Evolutionary conservation across 148 eudicot species (phyloP), one percentile per base, ranked within the genome.

Genomic region (Vaccinium corymbosum): DNA sequence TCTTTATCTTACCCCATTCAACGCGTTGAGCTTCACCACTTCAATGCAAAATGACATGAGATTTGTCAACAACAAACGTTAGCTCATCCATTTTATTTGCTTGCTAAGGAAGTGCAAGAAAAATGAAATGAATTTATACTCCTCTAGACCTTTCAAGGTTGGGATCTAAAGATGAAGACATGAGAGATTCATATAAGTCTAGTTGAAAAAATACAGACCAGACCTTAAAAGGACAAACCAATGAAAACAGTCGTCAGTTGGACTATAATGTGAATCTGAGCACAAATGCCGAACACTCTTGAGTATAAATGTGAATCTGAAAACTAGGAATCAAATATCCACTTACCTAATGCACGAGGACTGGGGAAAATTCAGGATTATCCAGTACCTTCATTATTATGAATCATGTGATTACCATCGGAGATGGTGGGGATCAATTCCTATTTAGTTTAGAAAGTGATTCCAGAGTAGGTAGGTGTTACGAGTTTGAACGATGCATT

Each of bases 1-100:
- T 95, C 83, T 93, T 91, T 91, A 95, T 94, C 92, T 94, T 95
- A 87, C 94, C 93, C 98, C 98, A 95, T 17, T 95, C 98, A 14
- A 95, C 87, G 55, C 91, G 89, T 64, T 93, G 87, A 19, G 97
- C 98, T 90, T 95, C 98, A 22, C 95, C 97, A 87, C 98, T 95
- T 51, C 78, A 79, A 83, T 78, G 98, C 93, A 20, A 52, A 62
- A 42, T 13, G 27, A 51, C 12, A 7, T 13, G 38, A 10, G 48
- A 20, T 53, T 27, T 27, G 22, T 79, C 13, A 76, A 50, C 38
- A 76, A 76, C 25, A 76, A 76, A 48, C 0, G 15, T 50, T 51
- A n/a, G 19, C 7, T 22, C 79, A 8, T 76, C 79, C 79, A 76
- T 3, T 48, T 76, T 50, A 15, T 76, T 48, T 76, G 56, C 56